Conservation (phyloP, 179 eudicot genomes). For the Drosera spatulata region DNA sequence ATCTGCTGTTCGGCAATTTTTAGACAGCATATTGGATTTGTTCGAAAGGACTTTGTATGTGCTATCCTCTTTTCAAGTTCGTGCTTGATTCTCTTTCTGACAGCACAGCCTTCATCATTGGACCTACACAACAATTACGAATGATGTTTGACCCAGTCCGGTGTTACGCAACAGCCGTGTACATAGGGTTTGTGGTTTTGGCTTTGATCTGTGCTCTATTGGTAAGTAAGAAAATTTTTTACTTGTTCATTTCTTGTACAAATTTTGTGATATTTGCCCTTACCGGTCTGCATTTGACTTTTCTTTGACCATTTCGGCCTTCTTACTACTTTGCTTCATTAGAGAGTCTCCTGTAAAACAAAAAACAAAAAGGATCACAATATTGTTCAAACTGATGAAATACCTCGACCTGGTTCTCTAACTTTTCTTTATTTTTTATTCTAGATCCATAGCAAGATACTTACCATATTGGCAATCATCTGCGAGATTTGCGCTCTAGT, state of each 20-base stretch:
- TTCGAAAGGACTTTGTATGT: slow-evolving; percentile 2
- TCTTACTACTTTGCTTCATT: too few species aligned
- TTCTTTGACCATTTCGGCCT: too few species aligned
- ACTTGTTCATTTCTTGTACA: background rate
- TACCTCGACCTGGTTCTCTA: background rate
- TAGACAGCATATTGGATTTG: background rate
- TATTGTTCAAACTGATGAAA: background rate
- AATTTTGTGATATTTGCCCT: background rate
- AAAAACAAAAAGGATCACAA: background rate
- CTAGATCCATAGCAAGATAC: slow-evolving; percentile 73
- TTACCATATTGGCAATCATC: slow-evolving; percentile 70
- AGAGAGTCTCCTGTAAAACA: too few species aligned
- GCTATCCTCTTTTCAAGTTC: slow-evolving; percentile 6
- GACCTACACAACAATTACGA: slow-evolving; percentile 62
- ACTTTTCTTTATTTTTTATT: slow-evolving; percentile 13
- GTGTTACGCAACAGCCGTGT: slow-evolving; percentile 71
- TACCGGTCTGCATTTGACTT: too few species aligned
- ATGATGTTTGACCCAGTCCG: slow-evolving; percentile 96
- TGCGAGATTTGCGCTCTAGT: slow-evolving; percentile 80
- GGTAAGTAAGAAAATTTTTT: slow-evolving; percentile 33
- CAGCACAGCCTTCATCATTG: slow-evolving; percentile 96
- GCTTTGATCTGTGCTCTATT: slow-evolving; percentile 69
- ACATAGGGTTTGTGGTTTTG: slow-evolving; percentile 59
- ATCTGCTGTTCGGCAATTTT: background rate
- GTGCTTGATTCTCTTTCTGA: slow-evolving; percentile 25